Evolutionary conservation across 768 basidiomycete species (phyloP), one percentile per base, ranked within the genome.

Genomic region (Suillus variegatus): DNA sequence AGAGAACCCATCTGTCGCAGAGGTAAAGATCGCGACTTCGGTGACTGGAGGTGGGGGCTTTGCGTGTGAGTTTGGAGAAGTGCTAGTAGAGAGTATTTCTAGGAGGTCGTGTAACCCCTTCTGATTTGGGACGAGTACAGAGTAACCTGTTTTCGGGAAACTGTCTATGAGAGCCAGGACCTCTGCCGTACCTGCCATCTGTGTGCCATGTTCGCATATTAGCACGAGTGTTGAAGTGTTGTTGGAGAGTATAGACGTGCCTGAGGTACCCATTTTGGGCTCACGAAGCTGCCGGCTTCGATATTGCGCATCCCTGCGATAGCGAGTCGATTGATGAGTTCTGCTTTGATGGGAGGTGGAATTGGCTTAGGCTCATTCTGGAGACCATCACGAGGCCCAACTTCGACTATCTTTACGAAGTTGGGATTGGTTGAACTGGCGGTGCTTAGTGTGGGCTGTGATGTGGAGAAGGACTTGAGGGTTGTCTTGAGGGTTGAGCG

Each of bases 261-360:
- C 86, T 96, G 95, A 0, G 94, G 95, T 32, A 96, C 91, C 91
- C 94, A 94, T 77, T 94, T 95, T 0, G 92, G 92, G 75, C 93
- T 93, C 65, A 96, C 95, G 73, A 97, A 95, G 74, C 93, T 94
- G 8, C 95, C 95, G 1, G 87, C 86, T 76, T 96, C 94, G 68
- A 96, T 89, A 64, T 81, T 86, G 66, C 80, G 79, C 69, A 88
- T 73, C 0, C 94, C 95, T 12, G 93, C 89, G 20, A 74, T 74
- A 3, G 84, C 86, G 13, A 98, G 86, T 16, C 89, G 80, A 67
- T 92, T 85, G 64, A 98, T 87, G 62, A 98, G 84, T 66, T 91
- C 90, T 20, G 89, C 85, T 75, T 96, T 96, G 66, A 90, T 78
- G 36, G 85, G 84, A 1, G 88, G 87, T 35, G 91, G 84, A 8